Percentiles rank a stretch among this genome's conserved stretches.
Evolutionary conservation across 352 stramenopile genomes (phyloP).

Genomic region (Pelagophyceae sp.): DNA sequence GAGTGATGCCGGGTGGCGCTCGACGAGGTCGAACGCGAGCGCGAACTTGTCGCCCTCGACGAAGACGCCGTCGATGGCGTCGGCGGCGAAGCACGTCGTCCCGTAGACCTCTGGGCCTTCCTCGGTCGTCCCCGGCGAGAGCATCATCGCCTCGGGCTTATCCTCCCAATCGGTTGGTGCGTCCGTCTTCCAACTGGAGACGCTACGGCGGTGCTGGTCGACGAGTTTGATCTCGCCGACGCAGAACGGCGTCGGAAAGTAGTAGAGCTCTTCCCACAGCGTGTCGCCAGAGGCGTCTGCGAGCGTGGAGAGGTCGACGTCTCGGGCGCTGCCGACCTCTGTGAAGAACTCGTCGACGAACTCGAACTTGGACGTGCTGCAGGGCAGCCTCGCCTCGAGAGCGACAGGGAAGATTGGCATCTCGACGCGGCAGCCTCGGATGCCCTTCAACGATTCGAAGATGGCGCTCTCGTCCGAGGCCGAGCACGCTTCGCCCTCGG

Average conservation of each 20-base stretch:
- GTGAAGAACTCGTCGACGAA: neutral
- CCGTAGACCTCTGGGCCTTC: neutral
- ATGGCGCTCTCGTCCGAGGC: neutral
- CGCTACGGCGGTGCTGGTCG: no score
- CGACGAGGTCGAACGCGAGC: neutral
- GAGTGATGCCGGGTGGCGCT: neutral
- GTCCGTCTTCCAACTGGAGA: no score
- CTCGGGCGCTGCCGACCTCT: neutral
- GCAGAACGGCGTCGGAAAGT: no score
- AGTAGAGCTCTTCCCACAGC: no score
- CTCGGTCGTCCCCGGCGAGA: neutral
- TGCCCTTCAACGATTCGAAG: neutral
- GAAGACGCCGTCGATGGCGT: neutral
- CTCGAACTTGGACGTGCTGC: neutral
- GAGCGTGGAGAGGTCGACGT: no score
- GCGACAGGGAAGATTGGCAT: neutral
- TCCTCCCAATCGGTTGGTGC: no score
- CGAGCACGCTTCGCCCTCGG: neutral
- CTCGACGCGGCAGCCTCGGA: neutral
- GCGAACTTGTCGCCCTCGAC: neutral
- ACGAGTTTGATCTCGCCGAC: no score
- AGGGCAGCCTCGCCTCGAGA: neutral
- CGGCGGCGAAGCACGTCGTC: neutral
- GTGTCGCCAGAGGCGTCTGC: no score
- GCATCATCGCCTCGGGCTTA: neutral